Percentiles rank a stretch among this genome's conserved stretches.
Conservation (phyloP, 495 filamentous ascomycete genomes). For the Aspergillus wentii region DNA sequence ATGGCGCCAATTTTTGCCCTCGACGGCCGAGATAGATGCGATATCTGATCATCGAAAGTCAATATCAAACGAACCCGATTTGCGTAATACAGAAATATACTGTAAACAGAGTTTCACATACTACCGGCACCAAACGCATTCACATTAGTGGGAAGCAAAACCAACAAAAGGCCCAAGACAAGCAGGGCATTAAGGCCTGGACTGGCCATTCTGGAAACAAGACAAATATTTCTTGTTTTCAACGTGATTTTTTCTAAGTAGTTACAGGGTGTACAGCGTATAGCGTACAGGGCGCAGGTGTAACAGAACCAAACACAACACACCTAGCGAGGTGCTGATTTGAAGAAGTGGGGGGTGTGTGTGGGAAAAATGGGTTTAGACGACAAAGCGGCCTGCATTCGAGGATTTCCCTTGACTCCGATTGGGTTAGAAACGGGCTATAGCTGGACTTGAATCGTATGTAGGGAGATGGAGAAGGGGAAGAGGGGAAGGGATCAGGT, state of each 20-base stretch:
- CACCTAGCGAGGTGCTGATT: too few species aligned
- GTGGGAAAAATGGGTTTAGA: too few species aligned
- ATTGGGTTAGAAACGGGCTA: too few species aligned
- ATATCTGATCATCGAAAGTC: conserved; percentile 49
- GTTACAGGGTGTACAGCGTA: too few species aligned
- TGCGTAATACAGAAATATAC: background rate
- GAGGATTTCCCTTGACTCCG: too few species aligned
- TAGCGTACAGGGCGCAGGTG: too few species aligned
- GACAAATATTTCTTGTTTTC: too few species aligned
- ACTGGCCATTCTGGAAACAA: background rate
- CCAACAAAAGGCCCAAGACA: background rate
- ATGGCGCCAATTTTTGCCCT: conserved; percentile 96
- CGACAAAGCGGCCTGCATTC: too few species aligned
- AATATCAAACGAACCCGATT: background rate
- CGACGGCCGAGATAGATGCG: conserved; percentile 86
- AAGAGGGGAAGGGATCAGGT: background rate
- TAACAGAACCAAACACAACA: too few species aligned
- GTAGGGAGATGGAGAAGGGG: background rate
- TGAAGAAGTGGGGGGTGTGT: too few species aligned
- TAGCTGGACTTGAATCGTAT: background rate
- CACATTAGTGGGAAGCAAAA: background rate
- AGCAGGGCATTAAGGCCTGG: background rate
- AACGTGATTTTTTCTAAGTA: too few species aligned
- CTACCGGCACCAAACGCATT: conserved; percentile 58
- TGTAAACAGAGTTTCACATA: conserved; percentile 15